These are phyloP conservation scores for Sesbania bispinosa DNA, from an alignment of 306 rosid species.

Conservation along the genomic window DNA sequence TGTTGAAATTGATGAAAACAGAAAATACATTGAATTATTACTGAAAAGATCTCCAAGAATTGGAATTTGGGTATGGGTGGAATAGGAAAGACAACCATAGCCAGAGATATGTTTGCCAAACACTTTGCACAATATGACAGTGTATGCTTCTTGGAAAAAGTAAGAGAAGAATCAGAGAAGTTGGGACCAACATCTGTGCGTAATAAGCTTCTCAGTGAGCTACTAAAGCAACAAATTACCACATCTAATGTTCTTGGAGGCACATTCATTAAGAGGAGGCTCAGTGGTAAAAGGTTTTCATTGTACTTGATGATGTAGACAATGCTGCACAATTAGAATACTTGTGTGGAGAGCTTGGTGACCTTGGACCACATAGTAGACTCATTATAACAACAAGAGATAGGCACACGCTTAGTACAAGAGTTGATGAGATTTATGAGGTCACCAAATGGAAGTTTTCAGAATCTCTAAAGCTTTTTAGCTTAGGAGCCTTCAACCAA, in stretches of 20 bases:
- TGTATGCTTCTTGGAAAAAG: slow-evolving; percentile 8
- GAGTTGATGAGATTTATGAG: background rate
- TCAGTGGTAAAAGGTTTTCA: background rate
- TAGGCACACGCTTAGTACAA: background rate
- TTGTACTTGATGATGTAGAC: slow-evolving; percentile 14
- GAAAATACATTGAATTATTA: background rate
- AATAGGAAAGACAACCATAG: slow-evolving; percentile 23
- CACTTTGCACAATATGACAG: slow-evolving; percentile 12
- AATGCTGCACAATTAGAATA: background rate
- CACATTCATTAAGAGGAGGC: background rate
- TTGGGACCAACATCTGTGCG: background rate
- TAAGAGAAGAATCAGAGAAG: slow-evolving; percentile 8
- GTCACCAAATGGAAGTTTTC: background rate
- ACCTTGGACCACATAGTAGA: background rate
- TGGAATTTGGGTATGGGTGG: slow-evolving; percentile 40
- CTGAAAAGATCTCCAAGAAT: background rate
- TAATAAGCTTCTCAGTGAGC: background rate
- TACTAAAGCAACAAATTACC: background rate
- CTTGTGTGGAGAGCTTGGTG: background rate
- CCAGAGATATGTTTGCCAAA: slow-evolving; percentile 11
- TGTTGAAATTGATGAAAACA: background rate
- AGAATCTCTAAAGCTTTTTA: background rate
- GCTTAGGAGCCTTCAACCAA: background rate
- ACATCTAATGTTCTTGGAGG: background rate
- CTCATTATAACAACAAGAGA: slow-evolving; percentile 15